Evolutionary conservation across 1,284 basidiomycete species (phyloP), one percentile per base, ranked within the genome.

Genomic region (Moesziomyces globuligerus): DNA sequence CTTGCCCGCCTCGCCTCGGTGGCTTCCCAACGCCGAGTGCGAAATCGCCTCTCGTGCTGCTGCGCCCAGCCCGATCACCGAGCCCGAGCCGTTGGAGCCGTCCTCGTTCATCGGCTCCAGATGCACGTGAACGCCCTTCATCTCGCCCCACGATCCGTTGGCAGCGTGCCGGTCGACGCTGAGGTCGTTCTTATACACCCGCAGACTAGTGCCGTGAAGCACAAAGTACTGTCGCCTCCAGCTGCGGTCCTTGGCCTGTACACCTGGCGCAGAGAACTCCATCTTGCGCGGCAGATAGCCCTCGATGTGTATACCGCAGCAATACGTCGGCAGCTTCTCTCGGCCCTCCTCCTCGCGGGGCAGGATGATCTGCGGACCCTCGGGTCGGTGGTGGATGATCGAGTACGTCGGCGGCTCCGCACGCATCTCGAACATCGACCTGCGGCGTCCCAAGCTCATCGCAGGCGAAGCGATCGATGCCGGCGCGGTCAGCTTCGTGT

Each of bases 171-270:
- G 76, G 3, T 68, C 74, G 10, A 56, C 50, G 20, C 70, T 69
- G 5, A 81, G 53, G 54, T 81, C 76, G 58, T 88, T 89, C 75
- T 89, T 88, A 86, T 94, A 98, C 54, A 98, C 86, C 62, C 88
- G 87, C 79, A 98, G 89, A 68, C 87, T 86, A 6, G 95, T 98
- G 37, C 95, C 96, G 79, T 97, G 93, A 38, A 99, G 84, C 68
- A 96, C 92, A 82, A 93, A 92, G 77, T 95, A 88, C 61, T 90
- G 88, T 48, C 91, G 86, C 71, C 90, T 88, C 95, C 95, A 99
- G 78, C 92, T 92, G 34, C 96, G 87, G 79, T 97, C 93, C 79
- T 87, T 88, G 17, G 94, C 90, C 81, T 95, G 92, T 3, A 93
- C 86, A 9, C 93, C 92, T 0, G 94, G 92, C 15, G 87, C 85